A percentile compares a stretch with the other conserved stretches of the same genome.
Evolutionary conservation across 257 asterid species (phyloP).

Genomic region (Primulina huaijiensis): DNA sequence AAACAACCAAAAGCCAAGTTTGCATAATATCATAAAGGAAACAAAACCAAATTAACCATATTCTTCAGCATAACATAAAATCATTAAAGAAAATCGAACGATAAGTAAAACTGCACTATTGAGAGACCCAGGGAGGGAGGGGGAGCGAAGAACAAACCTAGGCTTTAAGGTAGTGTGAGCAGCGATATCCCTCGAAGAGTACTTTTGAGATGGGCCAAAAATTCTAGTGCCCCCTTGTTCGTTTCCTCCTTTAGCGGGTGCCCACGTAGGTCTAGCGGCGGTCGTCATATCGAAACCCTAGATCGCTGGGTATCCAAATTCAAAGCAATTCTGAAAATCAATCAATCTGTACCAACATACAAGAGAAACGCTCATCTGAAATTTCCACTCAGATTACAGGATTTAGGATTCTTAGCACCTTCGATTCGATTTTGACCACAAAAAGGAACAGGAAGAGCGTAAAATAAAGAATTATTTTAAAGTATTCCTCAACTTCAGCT

Average conservation of each 20-base stretch:
- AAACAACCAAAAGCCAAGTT: neutral
- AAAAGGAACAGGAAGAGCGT: neutral
- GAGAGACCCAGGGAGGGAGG: neutral
- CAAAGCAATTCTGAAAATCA: neutral
- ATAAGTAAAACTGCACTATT: neutral
- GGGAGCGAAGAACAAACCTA: slow-evolving; percentile 38
- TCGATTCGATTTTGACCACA: neutral
- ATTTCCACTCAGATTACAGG: neutral
- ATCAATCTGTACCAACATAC: neutral
- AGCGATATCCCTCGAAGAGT: slow-evolving; percentile 94
- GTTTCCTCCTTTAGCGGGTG: slow-evolving; percentile 98
- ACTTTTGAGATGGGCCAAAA: slow-evolving; percentile 93
- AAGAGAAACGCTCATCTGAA: neutral
- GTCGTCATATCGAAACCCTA: slow-evolving; percentile 63
- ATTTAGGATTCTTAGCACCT: neutral
- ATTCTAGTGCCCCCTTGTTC: slow-evolving; percentile 97
- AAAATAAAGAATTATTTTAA: too few species aligned
- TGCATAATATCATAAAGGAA: neutral
- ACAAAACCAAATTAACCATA: neutral
- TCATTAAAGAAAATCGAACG: neutral
- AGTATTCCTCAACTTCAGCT: too few species aligned
- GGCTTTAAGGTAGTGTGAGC: slow-evolving; percentile 87
- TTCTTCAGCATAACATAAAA: neutral
- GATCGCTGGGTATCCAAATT: neutral
- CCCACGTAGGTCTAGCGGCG: slow-evolving; percentile 99